Percentiles rank a stretch among this genome's conserved stretches.
Evolutionary conservation across 176 grass and related monocot species (phyloP).

Genomic region (Canna indica): DNA sequence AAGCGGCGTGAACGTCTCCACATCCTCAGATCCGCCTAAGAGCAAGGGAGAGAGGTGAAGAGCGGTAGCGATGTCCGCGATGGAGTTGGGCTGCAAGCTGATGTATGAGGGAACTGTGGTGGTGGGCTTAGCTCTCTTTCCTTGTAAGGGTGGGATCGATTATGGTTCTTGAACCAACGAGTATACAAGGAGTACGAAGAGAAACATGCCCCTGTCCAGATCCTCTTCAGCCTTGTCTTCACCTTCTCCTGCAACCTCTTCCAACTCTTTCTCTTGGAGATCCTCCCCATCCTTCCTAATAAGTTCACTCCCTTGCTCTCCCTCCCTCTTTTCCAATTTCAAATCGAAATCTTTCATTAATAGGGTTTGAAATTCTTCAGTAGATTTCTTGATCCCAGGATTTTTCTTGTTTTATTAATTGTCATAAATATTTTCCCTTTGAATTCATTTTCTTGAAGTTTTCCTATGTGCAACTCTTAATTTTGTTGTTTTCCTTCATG

Average conservation of each 20-base stretch:
- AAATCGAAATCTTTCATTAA: background rate
- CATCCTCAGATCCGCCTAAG: constrained; percentile 4
- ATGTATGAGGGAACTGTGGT: constrained; percentile 65
- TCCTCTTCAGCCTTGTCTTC: constrained; percentile 99
- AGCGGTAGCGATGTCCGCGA: background rate
- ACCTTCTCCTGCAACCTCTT: constrained; percentile 99
- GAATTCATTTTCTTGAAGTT: background rate
- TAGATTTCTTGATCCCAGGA: background rate
- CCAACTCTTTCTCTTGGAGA: constrained; percentile 97
- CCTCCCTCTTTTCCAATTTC: background rate
- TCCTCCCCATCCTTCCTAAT: constrained; percentile 90
- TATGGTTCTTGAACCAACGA: constrained; percentile 94
- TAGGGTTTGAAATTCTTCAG: background rate
- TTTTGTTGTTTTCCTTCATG: background rate
- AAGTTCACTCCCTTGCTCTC: constrained; percentile 22
- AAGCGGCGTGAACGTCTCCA: background rate
- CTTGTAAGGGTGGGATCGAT: constrained; percentile 73
- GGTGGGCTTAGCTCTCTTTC: constrained; percentile 59
- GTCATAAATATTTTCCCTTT: background rate
- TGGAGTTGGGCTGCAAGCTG: constrained; percentile 51
- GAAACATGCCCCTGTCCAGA: constrained; percentile 86
- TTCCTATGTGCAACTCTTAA: background rate
- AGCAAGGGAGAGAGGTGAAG: background rate
- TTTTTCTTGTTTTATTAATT: background rate
- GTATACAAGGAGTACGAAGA: constrained; percentile 99